Evolutionary conservation across 2,329 filamentous ascomycete species (phyloP).

Genomic region (Fusarium subtropicale): DNA sequence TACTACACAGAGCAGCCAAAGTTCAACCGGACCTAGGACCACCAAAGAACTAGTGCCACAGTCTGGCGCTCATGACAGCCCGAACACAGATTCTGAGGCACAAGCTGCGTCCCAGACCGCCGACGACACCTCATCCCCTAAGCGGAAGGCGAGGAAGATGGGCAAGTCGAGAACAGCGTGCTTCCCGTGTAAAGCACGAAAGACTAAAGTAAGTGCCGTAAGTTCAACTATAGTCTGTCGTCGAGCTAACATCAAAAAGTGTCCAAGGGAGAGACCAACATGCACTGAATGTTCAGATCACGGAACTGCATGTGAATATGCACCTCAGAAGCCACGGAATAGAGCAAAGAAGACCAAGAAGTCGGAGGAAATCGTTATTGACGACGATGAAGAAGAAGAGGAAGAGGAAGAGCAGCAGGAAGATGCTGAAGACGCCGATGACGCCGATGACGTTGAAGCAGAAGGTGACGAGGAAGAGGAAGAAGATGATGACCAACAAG

Average conservation of each 20-base stretch:
- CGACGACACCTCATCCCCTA: conserved; percentile 7
- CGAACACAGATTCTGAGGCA: conserved; percentile 21
- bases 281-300: conserved; percentile 54
- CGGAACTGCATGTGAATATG: conserved; percentile 55
- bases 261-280: conserved; percentile 55
- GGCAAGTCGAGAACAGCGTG: conserved; percentile 53
- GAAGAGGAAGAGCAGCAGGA: conserved; percentile 23
- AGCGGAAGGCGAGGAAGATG: conserved; percentile 36
- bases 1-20: conserved; percentile 42
- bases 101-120: conserved; percentile 1
- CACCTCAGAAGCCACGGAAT: conserved; percentile 49
- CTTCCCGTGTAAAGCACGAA: conserved; percentile 53
- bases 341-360: conserved; percentile 35
- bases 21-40: conserved; percentile 46
- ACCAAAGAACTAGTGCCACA: conserved; percentile 50
- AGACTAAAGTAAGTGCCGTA: conserved; percentile 52
- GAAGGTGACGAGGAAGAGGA: conserved; percentile 29
- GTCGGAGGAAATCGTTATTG: conserved; percentile 23
- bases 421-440: conserved; percentile 9
- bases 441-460: conserved; percentile 24
- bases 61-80: conserved; percentile 29
- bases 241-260: conserved; percentile 47
- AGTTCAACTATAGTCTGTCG: neutral
- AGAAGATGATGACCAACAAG: conserved; percentile 14
- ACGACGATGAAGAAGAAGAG: conserved; percentile 30